phyloP scores from a whole-genome alignment of 805 yeast species.

The Ogataea parapolymorpha region DNA sequence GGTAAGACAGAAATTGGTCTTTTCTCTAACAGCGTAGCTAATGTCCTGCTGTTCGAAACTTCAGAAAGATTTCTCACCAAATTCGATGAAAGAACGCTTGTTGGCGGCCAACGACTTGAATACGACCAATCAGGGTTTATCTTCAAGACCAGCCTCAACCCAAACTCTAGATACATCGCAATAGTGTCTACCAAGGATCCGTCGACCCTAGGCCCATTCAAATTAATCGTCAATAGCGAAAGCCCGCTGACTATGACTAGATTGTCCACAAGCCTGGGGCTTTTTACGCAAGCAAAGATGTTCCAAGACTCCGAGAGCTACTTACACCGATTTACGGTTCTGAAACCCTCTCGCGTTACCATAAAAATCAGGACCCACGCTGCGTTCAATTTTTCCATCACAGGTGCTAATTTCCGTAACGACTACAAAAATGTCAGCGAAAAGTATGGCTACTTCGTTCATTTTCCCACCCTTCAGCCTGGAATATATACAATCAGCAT shows the following conservation, averaged over 20 bases:
- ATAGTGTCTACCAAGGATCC: constrained; percentile 46
- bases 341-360: background rate
- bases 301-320: background rate
- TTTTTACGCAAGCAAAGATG: constrained; percentile 4
- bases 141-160: constrained; percentile 23
- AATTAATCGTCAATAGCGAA: constrained; percentile 30
- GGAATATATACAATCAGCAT: background rate
- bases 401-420: background rate
- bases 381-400: background rate
- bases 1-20: constrained; percentile 1
- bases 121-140: constrained; percentile 31
- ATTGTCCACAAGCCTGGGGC: constrained; percentile 12
- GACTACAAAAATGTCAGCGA: background rate
- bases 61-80: constrained; percentile 23
- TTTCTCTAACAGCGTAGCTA: constrained; percentile 23
- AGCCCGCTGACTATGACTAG: constrained; percentile 4
- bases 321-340: background rate
- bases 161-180: constrained; percentile 41
- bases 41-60: constrained; percentile 44
- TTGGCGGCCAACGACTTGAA: constrained; percentile 28
- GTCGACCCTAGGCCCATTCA: constrained; percentile 29
- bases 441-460: constrained; percentile 1
- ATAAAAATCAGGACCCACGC: background rate
- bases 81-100: constrained; percentile 33
- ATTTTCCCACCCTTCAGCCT: background rate